Evolutionary conservation across 176 grass and related monocot species (phyloP).

Genomic region (Oryza nivara): DNA sequence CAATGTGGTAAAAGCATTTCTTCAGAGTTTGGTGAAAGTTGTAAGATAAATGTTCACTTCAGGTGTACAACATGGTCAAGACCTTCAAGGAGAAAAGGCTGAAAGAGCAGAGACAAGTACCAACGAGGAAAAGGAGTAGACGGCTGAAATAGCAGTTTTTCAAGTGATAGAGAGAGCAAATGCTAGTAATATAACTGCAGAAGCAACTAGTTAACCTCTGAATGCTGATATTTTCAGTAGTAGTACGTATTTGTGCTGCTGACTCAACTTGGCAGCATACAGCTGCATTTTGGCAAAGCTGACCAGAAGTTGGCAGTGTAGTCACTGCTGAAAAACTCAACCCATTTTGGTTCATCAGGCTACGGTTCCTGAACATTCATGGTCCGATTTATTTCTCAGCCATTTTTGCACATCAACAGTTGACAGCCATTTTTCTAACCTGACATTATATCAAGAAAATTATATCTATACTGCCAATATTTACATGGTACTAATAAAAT

Average conservation of each 20-base stretch:
- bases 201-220: not conserved
- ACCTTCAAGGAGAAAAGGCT: slow-evolving; percentile 60
- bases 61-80: slow-evolving; percentile 93
- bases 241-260: not conserved
- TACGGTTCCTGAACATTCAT: not conserved
- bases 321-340: not conserved
- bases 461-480: too few species aligned
- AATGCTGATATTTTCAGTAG: slow-evolving; percentile 11
- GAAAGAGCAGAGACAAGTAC: slow-evolving; percentile 14
- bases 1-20: not conserved
- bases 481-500: too few species aligned
- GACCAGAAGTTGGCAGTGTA: not conserved
- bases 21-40: not conserved
- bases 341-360: not conserved
- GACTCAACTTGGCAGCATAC: too few species aligned
- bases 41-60: slow-evolving; percentile 32
- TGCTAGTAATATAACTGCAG: not conserved
- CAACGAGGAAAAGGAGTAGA: slow-evolving; percentile 56
- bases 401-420: not conserved
- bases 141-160: slow-evolving; percentile 28
- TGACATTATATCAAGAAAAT: too few species aligned
- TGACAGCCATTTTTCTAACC: too few species aligned
- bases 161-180: not conserved
- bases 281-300: too few species aligned
- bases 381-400: not conserved